These are phyloP conservation scores for Sporothrix protearum DNA, from an alignment of 2,329 filamentous ascomycete species.

Conservation along the genomic window DNA sequence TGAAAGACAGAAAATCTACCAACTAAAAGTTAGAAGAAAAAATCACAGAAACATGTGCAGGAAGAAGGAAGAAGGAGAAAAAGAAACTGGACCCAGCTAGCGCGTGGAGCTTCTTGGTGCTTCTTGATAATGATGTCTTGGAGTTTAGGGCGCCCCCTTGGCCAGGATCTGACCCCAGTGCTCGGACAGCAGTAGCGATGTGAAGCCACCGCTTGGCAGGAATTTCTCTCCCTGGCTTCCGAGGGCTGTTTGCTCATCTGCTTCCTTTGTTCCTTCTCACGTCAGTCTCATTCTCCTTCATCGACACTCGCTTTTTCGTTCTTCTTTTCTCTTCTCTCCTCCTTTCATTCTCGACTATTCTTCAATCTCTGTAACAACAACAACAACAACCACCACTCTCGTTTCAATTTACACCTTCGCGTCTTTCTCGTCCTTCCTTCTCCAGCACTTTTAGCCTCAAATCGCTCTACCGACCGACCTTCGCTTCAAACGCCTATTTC, in stretches of 20 bases:
- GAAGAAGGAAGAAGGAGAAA: not conserved
- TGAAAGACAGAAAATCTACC: not conserved
- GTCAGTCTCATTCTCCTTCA: not conserved
- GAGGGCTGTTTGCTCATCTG: not conserved
- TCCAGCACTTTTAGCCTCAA: not conserved
- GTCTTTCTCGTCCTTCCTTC: slow-evolving; percentile 6
- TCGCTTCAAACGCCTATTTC: not conserved
- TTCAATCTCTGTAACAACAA: not conserved
- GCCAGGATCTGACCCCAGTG: not conserved
- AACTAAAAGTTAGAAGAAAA: not conserved
- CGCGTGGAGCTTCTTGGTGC: not conserved
- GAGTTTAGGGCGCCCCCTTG: not conserved
- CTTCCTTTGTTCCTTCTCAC: not conserved
- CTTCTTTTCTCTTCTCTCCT: not conserved
- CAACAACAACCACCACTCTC: not conserved
- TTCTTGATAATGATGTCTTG: not conserved
- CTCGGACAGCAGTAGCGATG: too few relatives aligned
- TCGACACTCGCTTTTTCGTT: not conserved
- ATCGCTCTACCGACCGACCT: not conserved
- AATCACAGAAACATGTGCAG: not conserved
- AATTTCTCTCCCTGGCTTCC: not conserved
- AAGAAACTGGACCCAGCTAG: not conserved
- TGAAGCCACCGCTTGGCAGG: too few relatives aligned
- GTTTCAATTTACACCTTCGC: not conserved
- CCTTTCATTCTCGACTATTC: not conserved